These are phyloP conservation scores for Fonsecaea pedrosoi DNA, from an alignment of 2,329 filamentous ascomycete genomes.

Conservation along the genomic window DNA sequence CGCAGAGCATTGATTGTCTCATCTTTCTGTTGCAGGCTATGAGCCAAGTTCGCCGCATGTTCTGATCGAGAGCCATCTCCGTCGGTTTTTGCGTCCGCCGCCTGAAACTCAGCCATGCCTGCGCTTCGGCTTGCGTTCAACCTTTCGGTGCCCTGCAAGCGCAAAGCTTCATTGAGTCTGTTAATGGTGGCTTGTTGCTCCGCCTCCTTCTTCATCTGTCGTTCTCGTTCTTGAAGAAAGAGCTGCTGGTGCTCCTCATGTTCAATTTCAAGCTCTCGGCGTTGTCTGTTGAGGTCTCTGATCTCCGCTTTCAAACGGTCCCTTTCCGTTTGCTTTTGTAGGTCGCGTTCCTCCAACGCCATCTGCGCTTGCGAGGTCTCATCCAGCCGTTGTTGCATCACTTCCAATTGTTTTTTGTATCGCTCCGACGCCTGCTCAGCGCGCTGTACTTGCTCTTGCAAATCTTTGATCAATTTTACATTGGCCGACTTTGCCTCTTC, in stretches of 20 bases:
- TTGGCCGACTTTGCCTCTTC: conserved; percentile 81
- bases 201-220: conserved; percentile 81
- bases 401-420: conserved; percentile 81
- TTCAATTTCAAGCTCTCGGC: conserved; percentile 88
- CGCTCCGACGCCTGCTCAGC: conserved; percentile 80
- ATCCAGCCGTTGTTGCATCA: conserved; percentile 84
- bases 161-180: conserved; percentile 85
- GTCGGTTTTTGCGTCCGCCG: conserved; percentile 3
- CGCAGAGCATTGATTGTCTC: conserved; percentile 92
- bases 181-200: conserved; percentile 91
- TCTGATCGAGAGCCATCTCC: conserved; percentile 11
- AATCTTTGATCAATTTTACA: conserved; percentile 72
- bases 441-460: conserved; percentile 81
- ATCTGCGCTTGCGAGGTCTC: conserved; percentile 82
- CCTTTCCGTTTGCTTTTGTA: conserved; percentile 84
- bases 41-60: conserved; percentile 25
- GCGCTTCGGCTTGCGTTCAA: conserved; percentile 55
- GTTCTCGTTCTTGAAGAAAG: conserved; percentile 90
- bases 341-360: conserved; percentile 83
- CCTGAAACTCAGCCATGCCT: conserved; percentile 5
- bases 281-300: conserved; percentile 79
- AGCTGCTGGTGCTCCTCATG: conserved; percentile 89
- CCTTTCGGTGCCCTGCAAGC: conserved; percentile 70
- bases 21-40: conserved; percentile 91
- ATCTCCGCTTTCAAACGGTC: conserved; percentile 84